These are phyloP conservation scores for Hypoxylon sp. DNA, from an alignment of 2,329 filamentous ascomycete genomes.

Conservation along the genomic window DNA sequence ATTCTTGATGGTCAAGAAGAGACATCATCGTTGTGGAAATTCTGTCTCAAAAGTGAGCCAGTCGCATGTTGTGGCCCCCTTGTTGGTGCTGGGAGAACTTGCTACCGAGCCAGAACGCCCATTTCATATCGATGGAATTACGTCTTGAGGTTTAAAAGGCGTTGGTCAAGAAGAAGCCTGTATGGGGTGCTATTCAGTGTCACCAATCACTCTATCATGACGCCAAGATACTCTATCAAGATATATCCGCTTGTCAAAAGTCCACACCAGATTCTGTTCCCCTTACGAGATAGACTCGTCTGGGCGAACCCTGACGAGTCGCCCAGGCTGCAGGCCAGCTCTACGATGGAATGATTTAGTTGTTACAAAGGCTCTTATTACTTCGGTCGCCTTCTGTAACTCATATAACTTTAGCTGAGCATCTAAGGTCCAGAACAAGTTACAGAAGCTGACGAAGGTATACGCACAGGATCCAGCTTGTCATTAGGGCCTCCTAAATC, in stretches of 20 bases:
- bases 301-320: slow-evolving; percentile 36
- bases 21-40: slow-evolving; percentile 36
- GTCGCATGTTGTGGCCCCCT: slow-evolving; percentile 41
- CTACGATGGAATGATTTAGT: slow-evolving; percentile 47
- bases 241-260: slow-evolving; percentile 36
- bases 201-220: slow-evolving; percentile 38
- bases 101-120: slow-evolving; percentile 43
- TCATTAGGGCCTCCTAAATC: too few relatives aligned
- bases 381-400: too few relatives aligned
- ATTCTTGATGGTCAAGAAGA: slow-evolving; percentile 17
- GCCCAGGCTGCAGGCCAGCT: slow-evolving; percentile 27
- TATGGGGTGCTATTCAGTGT: slow-evolving; percentile 41
- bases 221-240: slow-evolving; percentile 40
- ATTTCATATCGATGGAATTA: slow-evolving; percentile 41
- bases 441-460: too few relatives aligned
- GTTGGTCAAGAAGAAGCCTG: slow-evolving; percentile 43
- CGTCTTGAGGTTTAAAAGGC: slow-evolving; percentile 49
- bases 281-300: slow-evolving; percentile 25
- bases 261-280: slow-evolving; percentile 36
- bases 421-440: too few relatives aligned
- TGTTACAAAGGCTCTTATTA: too few relatives aligned
- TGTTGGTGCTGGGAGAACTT: slow-evolving; percentile 45
- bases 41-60: slow-evolving; percentile 45
- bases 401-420: too few relatives aligned
- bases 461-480: too few relatives aligned